Percentiles rank a stretch among this genome's conserved stretches.
phyloP scores from a whole-genome alignment of 331 rosid species.

The Prunus yedoensis region DNA sequence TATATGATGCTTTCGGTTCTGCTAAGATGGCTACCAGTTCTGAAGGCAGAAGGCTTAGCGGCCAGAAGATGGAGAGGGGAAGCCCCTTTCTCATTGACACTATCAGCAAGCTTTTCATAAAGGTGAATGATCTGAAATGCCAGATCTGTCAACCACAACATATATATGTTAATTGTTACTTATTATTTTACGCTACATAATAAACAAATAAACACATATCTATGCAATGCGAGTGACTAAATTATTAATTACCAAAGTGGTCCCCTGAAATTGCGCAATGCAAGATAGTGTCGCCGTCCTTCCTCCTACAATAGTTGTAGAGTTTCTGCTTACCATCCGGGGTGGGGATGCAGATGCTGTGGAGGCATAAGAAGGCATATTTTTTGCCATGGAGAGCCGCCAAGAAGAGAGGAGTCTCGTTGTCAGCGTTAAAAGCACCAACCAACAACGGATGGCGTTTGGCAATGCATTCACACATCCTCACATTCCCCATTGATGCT shows the following conservation, averaged over 20 bases:
- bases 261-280: conserved; percentile 34
- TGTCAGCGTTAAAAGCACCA: conserved; percentile 26
- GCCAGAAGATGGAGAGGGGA: conserved; percentile 61
- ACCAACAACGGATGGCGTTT: background rate
- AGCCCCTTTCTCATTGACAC: conserved; percentile 5
- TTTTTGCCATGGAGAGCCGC: conserved; percentile 44
- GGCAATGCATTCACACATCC: conserved; percentile 25
- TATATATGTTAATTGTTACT: no score
- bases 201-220: no score
- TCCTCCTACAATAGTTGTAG: conserved; percentile 18
- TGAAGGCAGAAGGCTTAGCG: conserved; percentile 44
- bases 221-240: no score
- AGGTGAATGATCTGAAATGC: conserved; percentile 49
- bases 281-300: conserved; percentile 45
- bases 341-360: background rate
- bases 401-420: conserved; percentile 50
- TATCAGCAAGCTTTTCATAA: conserved; percentile 13
- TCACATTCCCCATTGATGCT: conserved; percentile 32
- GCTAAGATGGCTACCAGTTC: conserved; percentile 42
- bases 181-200: no score
- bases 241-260: background rate
- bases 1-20: conserved; percentile 30
- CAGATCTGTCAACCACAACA: conserved; percentile 33
- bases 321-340: background rate
- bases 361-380: conserved; percentile 37